Percentiles rank a stretch among this genome's conserved stretches.
Evolutionary conservation across 331 rosid genomes (phyloP).

Genomic region (Quercus lobata): DNA sequence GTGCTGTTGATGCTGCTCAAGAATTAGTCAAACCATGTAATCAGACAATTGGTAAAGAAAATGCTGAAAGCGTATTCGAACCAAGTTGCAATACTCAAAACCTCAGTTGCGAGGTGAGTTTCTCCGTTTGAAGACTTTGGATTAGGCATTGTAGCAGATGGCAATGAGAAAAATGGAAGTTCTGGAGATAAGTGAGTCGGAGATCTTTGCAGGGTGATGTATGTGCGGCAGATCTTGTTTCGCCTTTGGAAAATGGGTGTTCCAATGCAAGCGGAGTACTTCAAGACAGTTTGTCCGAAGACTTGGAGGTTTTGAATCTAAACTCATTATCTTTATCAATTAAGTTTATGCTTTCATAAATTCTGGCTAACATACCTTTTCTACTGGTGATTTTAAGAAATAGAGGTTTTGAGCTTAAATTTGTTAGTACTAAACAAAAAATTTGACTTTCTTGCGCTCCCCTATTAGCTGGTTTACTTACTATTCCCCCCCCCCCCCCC

Average conservation of each 20-base stretch:
- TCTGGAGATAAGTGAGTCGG: conserved; percentile 65
- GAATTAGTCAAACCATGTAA: conserved; percentile 42
- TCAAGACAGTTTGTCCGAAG: conserved; percentile 53
- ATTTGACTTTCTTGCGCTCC: not conserved
- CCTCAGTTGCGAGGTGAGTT: conserved; percentile 86
- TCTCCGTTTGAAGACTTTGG: conserved; percentile 63
- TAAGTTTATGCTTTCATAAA: not conserved
- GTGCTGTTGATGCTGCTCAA: conserved; percentile 41
- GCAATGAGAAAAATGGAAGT: conserved; percentile 61
- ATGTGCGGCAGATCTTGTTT: conserved; percentile 46
- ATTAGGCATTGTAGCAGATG: conserved; percentile 60
- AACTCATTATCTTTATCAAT: conserved; percentile 23
- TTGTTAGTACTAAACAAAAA: not conserved
- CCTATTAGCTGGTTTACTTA: not conserved
- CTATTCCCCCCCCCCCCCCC: not conserved
- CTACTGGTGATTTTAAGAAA: not conserved
- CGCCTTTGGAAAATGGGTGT: conserved; percentile 47
- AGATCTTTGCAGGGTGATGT: conserved; percentile 78
- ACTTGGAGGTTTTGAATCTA: conserved; percentile 63
- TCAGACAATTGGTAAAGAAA: conserved; percentile 36
- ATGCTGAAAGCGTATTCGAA: conserved; percentile 36
- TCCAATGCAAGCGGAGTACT: conserved; percentile 33
- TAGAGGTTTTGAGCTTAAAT: not conserved
- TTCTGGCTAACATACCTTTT: not conserved
- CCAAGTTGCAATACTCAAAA: conserved; percentile 47